Percentiles rank a stretch among this genome's conserved stretches.
Evolutionary conservation across 768 basidiomycete species (phyloP).

Genomic region (Leccinum barrowsii): DNA sequence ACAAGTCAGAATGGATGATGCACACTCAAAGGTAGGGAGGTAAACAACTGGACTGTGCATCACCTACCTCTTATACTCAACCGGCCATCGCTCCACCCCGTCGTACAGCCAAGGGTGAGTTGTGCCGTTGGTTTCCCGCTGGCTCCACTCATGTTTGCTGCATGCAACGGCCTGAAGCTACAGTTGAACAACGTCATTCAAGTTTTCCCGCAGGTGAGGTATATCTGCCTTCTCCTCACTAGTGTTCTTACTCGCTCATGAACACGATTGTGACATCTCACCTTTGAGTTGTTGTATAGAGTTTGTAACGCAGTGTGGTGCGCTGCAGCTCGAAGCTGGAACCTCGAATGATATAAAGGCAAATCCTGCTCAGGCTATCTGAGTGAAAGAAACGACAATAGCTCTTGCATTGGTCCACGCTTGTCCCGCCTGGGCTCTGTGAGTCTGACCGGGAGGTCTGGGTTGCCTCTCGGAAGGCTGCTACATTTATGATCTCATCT

Average conservation of each 20-base stretch:
- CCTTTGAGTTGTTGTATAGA: conserved; percentile 1
- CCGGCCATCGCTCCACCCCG: not conserved
- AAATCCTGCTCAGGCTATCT: conserved; percentile 23
- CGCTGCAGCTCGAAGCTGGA: not conserved
- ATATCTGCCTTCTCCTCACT: conserved; percentile 14
- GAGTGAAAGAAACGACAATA: conserved; percentile 10
- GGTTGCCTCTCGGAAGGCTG: conserved; percentile 4
- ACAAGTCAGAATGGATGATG: conserved; percentile 2
- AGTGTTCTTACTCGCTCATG: conserved; percentile 1
- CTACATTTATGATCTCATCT: conserved; percentile 35
- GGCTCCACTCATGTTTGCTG: conserved; percentile 2
- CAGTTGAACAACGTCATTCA: not conserved
- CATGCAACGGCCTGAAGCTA: not conserved
- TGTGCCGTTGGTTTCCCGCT: not conserved
- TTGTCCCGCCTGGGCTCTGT: conserved; percentile 4
- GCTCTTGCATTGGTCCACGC: conserved; percentile 6
- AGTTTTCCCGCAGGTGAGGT: conserved; percentile 14
- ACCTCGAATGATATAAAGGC: conserved; percentile 15
- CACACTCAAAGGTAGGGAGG: conserved; percentile 3
- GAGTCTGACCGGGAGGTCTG: not conserved
- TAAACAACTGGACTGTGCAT: not conserved
- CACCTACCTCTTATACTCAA: conserved; percentile 22
- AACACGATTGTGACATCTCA: conserved; percentile 1
- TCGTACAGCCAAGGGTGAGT: not conserved
- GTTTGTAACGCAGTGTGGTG: not conserved